Evolutionary conservation across 148 eudicot genomes (phyloP).

Genomic region (Nepenthes mirabilis): DNA sequence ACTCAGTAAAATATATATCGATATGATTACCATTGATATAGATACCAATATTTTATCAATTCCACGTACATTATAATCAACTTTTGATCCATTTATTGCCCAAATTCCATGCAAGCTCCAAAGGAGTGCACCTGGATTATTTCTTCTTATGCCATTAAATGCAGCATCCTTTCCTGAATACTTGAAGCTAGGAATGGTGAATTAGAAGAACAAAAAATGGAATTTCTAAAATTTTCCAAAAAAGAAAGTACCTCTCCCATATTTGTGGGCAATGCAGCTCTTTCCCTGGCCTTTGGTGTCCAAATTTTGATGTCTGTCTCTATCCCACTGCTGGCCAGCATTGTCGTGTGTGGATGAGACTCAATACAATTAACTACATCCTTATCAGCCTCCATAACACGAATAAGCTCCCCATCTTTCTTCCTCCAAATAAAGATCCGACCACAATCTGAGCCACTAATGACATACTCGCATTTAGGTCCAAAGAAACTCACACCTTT

Average conservation of each 20-base stretch:
- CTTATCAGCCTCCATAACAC: constrained; percentile 82
- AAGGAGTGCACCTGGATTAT: too few relatives aligned
- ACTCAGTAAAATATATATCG: too few relatives aligned
- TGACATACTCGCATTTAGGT: constrained; percentile 72
- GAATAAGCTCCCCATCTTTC: constrained; percentile 60
- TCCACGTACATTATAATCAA: too few relatives aligned
- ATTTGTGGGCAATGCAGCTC: constrained; percentile 54
- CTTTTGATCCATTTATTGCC: too few relatives aligned
- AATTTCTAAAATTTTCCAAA: too few relatives aligned
- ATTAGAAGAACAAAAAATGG: neutral
- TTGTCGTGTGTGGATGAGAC: constrained; percentile 66
- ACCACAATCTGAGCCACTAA: constrained; percentile 97
- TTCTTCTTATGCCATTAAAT: too few relatives aligned
- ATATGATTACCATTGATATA: too few relatives aligned
- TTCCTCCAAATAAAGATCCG: constrained; percentile 86
- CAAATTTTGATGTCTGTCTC: constrained; percentile 77
- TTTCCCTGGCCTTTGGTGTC: constrained; percentile 66
- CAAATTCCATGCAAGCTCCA: too few relatives aligned
- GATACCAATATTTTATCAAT: too few relatives aligned
- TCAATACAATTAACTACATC: constrained; percentile 75
- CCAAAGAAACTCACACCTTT: constrained; percentile 91
- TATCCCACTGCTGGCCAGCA: constrained; percentile 84
- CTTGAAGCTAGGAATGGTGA: neutral
- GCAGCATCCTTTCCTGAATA: neutral
- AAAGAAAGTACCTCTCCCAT: constrained; percentile 42